These are phyloP conservation scores for Tetraselmis striata DNA, from an alignment of 139 green algal species.

Conservation along the genomic window DNA sequence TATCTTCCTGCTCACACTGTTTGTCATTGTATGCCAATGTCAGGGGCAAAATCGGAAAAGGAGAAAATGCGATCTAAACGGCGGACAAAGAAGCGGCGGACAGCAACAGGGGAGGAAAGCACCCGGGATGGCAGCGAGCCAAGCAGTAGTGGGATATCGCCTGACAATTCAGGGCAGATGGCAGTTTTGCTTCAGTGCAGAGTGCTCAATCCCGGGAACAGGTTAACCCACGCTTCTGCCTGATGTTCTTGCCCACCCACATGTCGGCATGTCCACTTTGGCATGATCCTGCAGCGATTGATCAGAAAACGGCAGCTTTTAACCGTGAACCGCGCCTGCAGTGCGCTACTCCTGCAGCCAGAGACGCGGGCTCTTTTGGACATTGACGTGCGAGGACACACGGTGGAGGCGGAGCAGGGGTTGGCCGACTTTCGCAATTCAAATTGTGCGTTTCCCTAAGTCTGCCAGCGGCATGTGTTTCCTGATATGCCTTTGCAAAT, in stretches of 20 bases:
- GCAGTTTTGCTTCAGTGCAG: neutral
- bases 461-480: neutral
- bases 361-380: neutral
- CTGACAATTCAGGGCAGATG: neutral
- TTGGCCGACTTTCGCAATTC: neutral
- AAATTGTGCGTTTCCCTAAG: neutral
- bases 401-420: neutral
- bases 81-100: no score
- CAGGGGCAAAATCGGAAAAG: neutral
- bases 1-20: neutral
- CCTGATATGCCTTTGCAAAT: neutral
- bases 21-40: neutral
- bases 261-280: neutral
- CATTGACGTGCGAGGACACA: neutral
- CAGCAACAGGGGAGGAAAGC: neutral
- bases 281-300: neutral
- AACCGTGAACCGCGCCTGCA: neutral
- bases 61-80: neutral
- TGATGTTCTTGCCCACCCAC: no score
- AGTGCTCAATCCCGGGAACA: neutral
- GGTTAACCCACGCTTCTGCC: no score
- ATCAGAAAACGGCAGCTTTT: neutral
- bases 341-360: neutral
- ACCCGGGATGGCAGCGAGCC: neutral
- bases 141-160: neutral